Conservation (phyloP, 441 rosid species). For the Aleurites moluccanus region DNA sequence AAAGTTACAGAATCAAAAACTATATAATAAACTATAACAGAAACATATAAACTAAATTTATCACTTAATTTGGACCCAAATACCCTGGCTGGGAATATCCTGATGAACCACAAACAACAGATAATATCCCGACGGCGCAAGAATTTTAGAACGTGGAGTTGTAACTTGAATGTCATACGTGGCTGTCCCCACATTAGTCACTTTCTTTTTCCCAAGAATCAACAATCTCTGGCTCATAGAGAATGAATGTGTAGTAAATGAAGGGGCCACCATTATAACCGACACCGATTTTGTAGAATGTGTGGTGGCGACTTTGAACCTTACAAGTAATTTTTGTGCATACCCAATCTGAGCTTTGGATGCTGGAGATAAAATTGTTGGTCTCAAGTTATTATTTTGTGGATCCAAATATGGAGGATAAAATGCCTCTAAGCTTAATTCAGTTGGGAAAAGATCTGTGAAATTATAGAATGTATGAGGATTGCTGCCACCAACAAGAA, state of each 20-base stretch:
- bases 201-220: conserved; percentile 41
- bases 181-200: conserved; percentile 18
- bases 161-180: conserved; percentile 33
- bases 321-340: conserved; percentile 36
- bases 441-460: conserved; percentile 60
- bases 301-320: conserved; percentile 40
- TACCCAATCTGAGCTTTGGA: conserved; percentile 34
- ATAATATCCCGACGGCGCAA: conserved; percentile 82
- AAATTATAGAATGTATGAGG: conserved; percentile 66
- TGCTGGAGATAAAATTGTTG: conserved; percentile 39
- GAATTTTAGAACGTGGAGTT: conserved; percentile 50
- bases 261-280: conserved; percentile 60
- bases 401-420: conserved; percentile 61
- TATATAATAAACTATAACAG: not conserved
- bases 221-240: conserved; percentile 84
- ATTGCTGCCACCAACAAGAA: conserved; percentile 80
- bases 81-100: conserved; percentile 60
- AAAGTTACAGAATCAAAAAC: not conserved
- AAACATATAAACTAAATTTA: not conserved
- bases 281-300: conserved; percentile 31
- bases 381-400: conserved; percentile 33
- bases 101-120: conserved; percentile 71
- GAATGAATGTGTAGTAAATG: conserved; percentile 74
- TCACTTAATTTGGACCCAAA: conserved; percentile 66
- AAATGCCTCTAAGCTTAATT: conserved; percentile 72